phyloP scores from a whole-genome alignment of 2,329 filamentous ascomycete species.

The Penicillium sp. region DNA sequence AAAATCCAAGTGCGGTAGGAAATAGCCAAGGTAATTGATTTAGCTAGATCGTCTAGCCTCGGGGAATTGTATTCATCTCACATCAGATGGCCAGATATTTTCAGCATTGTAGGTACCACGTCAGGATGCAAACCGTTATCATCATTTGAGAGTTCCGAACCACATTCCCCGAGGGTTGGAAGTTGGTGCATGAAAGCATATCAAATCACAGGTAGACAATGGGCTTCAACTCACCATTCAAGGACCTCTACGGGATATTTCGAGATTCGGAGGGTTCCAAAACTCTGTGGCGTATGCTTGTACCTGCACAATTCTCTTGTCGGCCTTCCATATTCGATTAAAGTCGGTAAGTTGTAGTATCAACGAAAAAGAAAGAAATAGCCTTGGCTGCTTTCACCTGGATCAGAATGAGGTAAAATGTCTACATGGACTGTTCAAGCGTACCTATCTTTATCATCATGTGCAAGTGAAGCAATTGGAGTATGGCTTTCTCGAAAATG shows the following conservation, averaged over 20 bases:
- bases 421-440: not conserved
- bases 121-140: not conserved
- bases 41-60: not conserved
- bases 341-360: not conserved
- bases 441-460: not conserved
- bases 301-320: not conserved
- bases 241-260: not conserved
- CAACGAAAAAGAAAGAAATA: not conserved
- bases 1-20: not conserved
- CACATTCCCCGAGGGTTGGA: not conserved
- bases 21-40: not conserved
- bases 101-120: not conserved
- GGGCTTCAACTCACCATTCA: not conserved
- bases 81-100: slow-evolving; percentile 1
- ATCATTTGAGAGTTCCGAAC: not conserved
- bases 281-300: not conserved
- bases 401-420: not conserved
- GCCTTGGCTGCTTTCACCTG: not conserved
- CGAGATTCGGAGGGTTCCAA: not conserved
- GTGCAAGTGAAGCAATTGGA: not conserved
- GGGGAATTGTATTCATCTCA: not conserved
- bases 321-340: not conserved
- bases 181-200: not conserved
- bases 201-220: not conserved
- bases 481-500: not conserved